These are phyloP conservation scores for Xylaria bambusicola DNA, from an alignment of 495 filamentous ascomycete genomes.

Conservation along the genomic window DNA sequence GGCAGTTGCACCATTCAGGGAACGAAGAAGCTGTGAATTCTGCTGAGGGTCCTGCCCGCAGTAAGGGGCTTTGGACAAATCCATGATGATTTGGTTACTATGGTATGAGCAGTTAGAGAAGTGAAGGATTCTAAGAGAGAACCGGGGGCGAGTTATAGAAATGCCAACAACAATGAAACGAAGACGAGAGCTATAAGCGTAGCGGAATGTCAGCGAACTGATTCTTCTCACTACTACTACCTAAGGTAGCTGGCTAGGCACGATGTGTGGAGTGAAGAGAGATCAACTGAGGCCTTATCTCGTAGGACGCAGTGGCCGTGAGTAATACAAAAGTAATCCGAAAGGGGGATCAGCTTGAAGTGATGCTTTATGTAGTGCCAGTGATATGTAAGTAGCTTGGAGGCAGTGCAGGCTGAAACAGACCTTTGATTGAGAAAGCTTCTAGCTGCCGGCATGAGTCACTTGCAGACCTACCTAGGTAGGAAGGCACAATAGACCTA, in stretches of 20 bases:
- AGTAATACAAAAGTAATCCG: too few species aligned
- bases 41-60: slow-evolving; percentile 64
- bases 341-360: too few species aligned
- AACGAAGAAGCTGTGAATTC: slow-evolving; percentile 58
- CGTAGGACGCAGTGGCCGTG: too few species aligned
- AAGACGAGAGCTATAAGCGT: neutral
- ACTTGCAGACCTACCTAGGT: neutral
- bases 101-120: neutral
- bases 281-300: neutral
- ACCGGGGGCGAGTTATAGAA: neutral
- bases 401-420: neutral
- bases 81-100: slow-evolving; percentile 20
- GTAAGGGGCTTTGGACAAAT: slow-evolving; percentile 50
- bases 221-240: neutral
- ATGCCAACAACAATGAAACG: neutral
- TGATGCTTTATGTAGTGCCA: too few species aligned
- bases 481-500: neutral
- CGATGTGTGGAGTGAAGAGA: neutral
- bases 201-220: neutral
- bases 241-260: neutral
- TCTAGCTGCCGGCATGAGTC: slow-evolving; percentile 12
- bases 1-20: slow-evolving; percentile 55
- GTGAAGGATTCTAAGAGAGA: neutral
- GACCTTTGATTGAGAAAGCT: neutral
- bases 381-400: too few species aligned